A percentile compares a stretch with the other conserved stretches of the same genome.
Conservation (phyloP, 805 yeast genomes). For the Pachysolen tannophilus region DNA sequence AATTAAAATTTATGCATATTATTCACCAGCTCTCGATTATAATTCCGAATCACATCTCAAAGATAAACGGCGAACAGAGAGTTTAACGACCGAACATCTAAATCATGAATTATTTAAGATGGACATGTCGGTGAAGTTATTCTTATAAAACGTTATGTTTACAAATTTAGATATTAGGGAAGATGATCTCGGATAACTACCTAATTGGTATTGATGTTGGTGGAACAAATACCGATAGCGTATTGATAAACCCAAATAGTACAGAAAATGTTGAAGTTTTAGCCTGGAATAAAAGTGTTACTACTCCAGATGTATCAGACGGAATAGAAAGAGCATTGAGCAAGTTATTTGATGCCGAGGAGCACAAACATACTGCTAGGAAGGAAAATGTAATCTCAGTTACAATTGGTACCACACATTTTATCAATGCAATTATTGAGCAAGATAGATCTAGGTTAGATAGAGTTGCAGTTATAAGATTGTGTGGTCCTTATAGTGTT, state of each 20-base stretch:
- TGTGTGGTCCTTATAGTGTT: slow-evolving; percentile 34
- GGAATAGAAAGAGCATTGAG: slow-evolving; percentile 33
- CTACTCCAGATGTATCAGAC: slow-evolving; percentile 34
- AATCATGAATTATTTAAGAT: too few relatives aligned
- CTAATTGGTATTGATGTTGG: slow-evolving; percentile 43
- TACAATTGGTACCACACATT: slow-evolving; percentile 45
- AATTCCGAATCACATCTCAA: too few relatives aligned
- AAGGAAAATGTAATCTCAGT: slow-evolving; percentile 27
- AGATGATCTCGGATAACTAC: too few relatives aligned
- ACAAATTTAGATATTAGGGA: too few relatives aligned
- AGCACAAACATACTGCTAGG: slow-evolving; percentile 11
- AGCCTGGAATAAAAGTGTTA: slow-evolving; percentile 33
- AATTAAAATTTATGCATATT: too few relatives aligned
- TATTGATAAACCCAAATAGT: slow-evolving; percentile 29
- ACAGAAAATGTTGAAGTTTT: slow-evolving; percentile 24
- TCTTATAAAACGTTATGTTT: too few relatives aligned
- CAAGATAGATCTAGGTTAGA: slow-evolving; percentile 33
- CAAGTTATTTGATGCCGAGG: slow-evolving; percentile 25
- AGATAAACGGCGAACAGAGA: too few relatives aligned
- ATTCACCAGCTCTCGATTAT: too few relatives aligned
- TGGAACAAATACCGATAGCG: slow-evolving; percentile 43
- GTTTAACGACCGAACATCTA: too few relatives aligned
- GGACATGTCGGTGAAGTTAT: too few relatives aligned
- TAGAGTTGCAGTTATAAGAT: slow-evolving; percentile 34
- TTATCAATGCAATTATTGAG: slow-evolving; percentile 42